These are phyloP conservation scores for Anthostomella pinea DNA, from an alignment of 2,329 filamentous ascomycete species.

Conservation along the genomic window DNA sequence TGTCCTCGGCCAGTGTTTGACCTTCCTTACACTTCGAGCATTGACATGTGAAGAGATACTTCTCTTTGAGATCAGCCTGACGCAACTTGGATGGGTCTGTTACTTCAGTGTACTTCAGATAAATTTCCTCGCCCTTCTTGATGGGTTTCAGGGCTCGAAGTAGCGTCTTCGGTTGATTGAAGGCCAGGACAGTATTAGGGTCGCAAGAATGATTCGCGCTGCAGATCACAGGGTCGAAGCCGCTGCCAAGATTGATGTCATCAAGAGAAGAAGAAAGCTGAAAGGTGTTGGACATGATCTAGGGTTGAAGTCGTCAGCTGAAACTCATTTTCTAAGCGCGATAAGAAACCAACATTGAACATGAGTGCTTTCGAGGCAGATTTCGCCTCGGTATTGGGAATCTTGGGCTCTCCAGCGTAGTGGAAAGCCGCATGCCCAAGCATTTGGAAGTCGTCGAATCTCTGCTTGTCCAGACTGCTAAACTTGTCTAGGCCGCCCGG, in stretches of 20 bases:
- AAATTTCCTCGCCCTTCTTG: slow-evolving; percentile 46
- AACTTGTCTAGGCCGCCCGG: slow-evolving; percentile 14
- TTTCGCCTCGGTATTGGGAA: slow-evolving; percentile 14
- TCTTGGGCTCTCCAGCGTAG: slow-evolving; percentile 19
- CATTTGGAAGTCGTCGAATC: slow-evolving; percentile 19
- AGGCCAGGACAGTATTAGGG: slow-evolving; percentile 45
- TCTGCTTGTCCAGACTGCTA: slow-evolving; percentile 16
- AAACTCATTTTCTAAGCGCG: background rate
- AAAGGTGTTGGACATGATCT: slow-evolving; percentile 22
- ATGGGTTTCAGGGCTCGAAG: slow-evolving; percentile 45
- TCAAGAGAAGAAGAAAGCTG: slow-evolving; percentile 22
- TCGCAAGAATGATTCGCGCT: slow-evolving; percentile 49
- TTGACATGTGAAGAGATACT: slow-evolving; percentile 47
- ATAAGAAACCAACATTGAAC: slow-evolving; percentile 20
- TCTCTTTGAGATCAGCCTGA: slow-evolving; percentile 40
- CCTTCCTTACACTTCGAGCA: slow-evolving; percentile 46
- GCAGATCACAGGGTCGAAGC: slow-evolving; percentile 28
- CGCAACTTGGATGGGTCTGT: slow-evolving; percentile 43
- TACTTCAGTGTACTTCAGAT: slow-evolving; percentile 46
- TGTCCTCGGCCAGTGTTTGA: slow-evolving; percentile 37
- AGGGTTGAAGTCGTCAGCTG: slow-evolving; percentile 10
- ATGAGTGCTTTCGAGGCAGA: slow-evolving; percentile 16
- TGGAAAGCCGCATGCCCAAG: slow-evolving; percentile 22
- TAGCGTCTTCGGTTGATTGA: slow-evolving; percentile 42
- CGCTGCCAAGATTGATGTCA: slow-evolving; percentile 16